Conservation (phyloP, 2,329 filamentous ascomycete genomes). For the Pseudogymnoascus sp. region DNA sequence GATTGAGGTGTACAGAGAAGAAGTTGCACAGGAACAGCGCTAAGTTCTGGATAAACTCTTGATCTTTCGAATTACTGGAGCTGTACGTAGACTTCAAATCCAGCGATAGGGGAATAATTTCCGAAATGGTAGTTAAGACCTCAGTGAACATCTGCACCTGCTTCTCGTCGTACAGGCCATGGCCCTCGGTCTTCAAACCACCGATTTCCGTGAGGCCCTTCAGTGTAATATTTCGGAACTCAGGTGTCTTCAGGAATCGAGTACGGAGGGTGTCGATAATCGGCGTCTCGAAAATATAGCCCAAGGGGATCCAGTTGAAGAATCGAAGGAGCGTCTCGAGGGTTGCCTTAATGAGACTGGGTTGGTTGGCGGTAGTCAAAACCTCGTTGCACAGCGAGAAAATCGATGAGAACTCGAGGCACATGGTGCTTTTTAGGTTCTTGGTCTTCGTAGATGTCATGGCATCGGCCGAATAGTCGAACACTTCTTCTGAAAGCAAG, state of each 20-base stretch:
- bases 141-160: constrained; percentile 98
- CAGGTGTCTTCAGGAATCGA: constrained; percentile 84
- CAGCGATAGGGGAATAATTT: constrained; percentile 83
- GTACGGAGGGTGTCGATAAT: constrained; percentile 92
- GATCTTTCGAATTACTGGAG: constrained; percentile 83
- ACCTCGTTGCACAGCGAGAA: constrained; percentile 97
- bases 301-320: constrained; percentile 97
- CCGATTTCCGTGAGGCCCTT: constrained; percentile 98
- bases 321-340: constrained; percentile 92
- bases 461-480: constrained; percentile 96
- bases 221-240: constrained; percentile 93
- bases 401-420: constrained; percentile 95
- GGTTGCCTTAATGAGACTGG: constrained; percentile 89
- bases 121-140: constrained; percentile 83
- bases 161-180: constrained; percentile 83
- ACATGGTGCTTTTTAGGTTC: constrained; percentile 97
- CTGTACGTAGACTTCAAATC: constrained; percentile 89
- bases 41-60: constrained; percentile 96
- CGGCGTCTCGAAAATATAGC: constrained; percentile 97
- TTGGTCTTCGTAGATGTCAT: constrained; percentile 98
- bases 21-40: constrained; percentile 96
- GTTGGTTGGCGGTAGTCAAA: constrained; percentile 78
- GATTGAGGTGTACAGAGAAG: constrained; percentile 83
- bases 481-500: constrained; percentile 93
- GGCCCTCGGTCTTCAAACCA: constrained; percentile 73